Evolutionary conservation across 805 yeast genomes (phyloP), one percentile per base, ranked within the genome.

Genomic region (Ogataea polymorpha): DNA sequence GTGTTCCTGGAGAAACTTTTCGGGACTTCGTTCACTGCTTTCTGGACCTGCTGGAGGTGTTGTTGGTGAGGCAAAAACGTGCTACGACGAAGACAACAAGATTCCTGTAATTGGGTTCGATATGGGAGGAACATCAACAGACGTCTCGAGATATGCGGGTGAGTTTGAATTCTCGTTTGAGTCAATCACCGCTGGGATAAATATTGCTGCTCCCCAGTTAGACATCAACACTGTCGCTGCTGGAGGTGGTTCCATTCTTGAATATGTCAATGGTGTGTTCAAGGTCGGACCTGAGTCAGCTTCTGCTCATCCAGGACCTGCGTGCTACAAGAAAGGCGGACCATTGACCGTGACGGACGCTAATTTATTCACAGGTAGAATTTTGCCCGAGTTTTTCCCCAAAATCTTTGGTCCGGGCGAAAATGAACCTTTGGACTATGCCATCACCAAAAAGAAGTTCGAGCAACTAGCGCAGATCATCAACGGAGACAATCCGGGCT

Each of bases 41-140:
- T 75, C 80, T 1, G 82, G 82, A 4, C 82, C 82, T 3, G 82
- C 82, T 32, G 82, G 82, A 32, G 82, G 82, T 32, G 75, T 76
- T 58, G 81, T 76, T 27, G 82, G 82, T 6, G 74, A 64, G 39
- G 77, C 77, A 2, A 66, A 66, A 42, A 75, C 82, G 0, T 75
- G 80, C 53, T 73, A 63, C 53, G 77, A 72, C 45, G 37, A 44
- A 2, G 48, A 37, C 35, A 49, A 43, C 13, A 47, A 44, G 14
- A 49, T 45, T 13, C 55, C 55, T 20, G 53, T 60, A 20, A 55
- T 63, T 36, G 67, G 67, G 12, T 61, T 63, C 35, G 68, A 63
- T 47, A 62, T 62, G 68, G 68, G 68, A 31, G 68, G 68, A 37
- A 63, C 68, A 18, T 61, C 66, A 2, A 62, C 68, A 10, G 67